These are phyloP conservation scores for Capsicum baccatum DNA, from an alignment of 257 asterid species.

Conservation along the genomic window DNA sequence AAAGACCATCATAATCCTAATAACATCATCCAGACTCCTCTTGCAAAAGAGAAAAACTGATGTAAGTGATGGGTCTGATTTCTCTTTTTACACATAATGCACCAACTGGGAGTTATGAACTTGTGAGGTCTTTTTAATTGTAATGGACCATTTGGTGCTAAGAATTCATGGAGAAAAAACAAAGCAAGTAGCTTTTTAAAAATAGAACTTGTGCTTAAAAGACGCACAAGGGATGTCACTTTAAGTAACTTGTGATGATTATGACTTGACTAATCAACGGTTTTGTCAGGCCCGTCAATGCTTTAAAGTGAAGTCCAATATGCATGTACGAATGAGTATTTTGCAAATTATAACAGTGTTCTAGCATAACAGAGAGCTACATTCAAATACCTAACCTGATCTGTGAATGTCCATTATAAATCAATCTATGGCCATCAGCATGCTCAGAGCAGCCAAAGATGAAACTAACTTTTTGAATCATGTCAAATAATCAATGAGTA, in stretches of 20 bases:
- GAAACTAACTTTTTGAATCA: constrained; percentile 19
- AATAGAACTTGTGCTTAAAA: not conserved
- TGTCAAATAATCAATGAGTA: constrained; percentile 12
- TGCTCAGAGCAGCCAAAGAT: constrained; percentile 9
- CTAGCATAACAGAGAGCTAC: not conserved
- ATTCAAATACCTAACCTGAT: not conserved
- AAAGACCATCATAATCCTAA: constrained; percentile 13
- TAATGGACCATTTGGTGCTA: constrained; percentile 12
- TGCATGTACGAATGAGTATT: constrained; percentile 14
- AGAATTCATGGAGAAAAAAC: not conserved
- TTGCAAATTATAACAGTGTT: not conserved
- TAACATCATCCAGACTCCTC: not conserved
- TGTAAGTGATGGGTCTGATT: not conserved
- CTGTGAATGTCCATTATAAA: constrained; percentile 1
- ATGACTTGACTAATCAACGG: constrained; percentile 22
- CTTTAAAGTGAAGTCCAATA: not conserved
- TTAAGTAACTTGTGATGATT: not conserved
- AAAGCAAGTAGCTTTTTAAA: not conserved
- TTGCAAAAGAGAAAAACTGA: not conserved
- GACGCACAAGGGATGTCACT: not conserved
- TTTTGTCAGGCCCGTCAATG: constrained; percentile 7
- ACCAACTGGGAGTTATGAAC: constrained; percentile 2
- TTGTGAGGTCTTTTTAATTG: not conserved
- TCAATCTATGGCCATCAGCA: not conserved
- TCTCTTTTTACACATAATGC: not conserved